Evolutionary conservation across 306 rosid species (phyloP), one percentile per base, ranked within the genome.

Genomic region (Parietaria judaica): DNA sequence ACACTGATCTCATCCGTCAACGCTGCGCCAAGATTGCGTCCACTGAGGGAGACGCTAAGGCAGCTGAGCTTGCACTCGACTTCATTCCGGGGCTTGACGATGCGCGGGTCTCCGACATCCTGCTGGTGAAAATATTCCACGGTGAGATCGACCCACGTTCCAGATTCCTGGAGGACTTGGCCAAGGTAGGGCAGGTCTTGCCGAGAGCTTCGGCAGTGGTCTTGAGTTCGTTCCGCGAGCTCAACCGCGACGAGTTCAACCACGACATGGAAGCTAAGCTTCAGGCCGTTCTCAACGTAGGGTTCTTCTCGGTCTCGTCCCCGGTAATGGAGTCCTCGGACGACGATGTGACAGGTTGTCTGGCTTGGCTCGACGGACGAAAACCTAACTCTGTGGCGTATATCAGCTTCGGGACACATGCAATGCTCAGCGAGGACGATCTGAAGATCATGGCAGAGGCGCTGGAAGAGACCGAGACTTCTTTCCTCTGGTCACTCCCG

Each of bases 371-470:
- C 34, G 74, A 68, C 11, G 37, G 5, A 36, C 65, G 58, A 11
- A 56, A 14, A 13, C 12, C 58, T 13, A 13, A 38, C 1, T 74
- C 67, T 1, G 70, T 74, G 14, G 74, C 34, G 0, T 63, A 68
- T 58, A 35, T 74, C 1, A 58, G 70, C 39, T 68, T 74, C 38
- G 78, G 78, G 46, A 74, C 70, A 3, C 8, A 31, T 34, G 46
- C 50, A 1, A 47, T 14, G 5, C 58, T 39, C 6, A 23, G 74
- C 5, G 51, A 5, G 3, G 9, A 47, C 1, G 74, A 68, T 66
- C 6, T 74, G 12, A 48, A 45, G 11, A 71, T 66, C 3, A 15
- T 79, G 68, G 81, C 84, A 1, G 79, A 81, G 55, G 90, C 84
- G 38, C 7, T 81, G 23, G 85, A 84, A 73, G 75, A 11, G 3